Conservation (phyloP, 768 basidiomycete species). For the Mycena alexandri region DNA sequence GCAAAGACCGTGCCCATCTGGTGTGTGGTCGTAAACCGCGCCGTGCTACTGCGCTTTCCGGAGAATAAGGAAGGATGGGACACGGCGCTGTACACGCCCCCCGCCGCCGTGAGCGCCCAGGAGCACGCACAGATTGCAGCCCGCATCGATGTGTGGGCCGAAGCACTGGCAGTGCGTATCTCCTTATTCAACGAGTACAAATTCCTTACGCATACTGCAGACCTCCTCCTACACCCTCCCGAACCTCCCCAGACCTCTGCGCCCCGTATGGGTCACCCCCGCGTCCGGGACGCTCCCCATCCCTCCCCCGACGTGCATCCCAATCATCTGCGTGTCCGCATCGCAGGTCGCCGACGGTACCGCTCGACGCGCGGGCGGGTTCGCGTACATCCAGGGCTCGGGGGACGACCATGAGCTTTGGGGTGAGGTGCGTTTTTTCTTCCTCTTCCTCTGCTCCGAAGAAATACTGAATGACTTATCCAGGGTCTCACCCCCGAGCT, state of each 20-base stretch:
- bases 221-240: slow-evolving; percentile 80
- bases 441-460: neutral
- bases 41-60: slow-evolving; percentile 54
- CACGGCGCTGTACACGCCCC: slow-evolving; percentile 75
- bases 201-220: slow-evolving; percentile 50
- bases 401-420: slow-evolving; percentile 96
- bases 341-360: slow-evolving; percentile 74
- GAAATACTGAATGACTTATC: neutral
- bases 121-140: slow-evolving; percentile 86
- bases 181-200: neutral
- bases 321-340: slow-evolving; percentile 89
- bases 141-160: slow-evolving; percentile 76
- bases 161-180: slow-evolving; percentile 69
- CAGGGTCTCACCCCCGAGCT: slow-evolving; percentile 81
- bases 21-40: slow-evolving; percentile 90
- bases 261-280: slow-evolving; percentile 92
- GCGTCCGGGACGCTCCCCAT: slow-evolving; percentile 64
- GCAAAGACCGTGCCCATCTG: slow-evolving; percentile 96
- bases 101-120: slow-evolving; percentile 73
- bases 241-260: slow-evolving; percentile 70
- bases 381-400: slow-evolving; percentile 91
- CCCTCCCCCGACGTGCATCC: slow-evolving; percentile 55
- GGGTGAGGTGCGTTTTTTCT: slow-evolving; percentile 67
- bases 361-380: slow-evolving; percentile 76
- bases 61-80: slow-evolving; percentile 61